phyloP scores from a whole-genome alignment of 2,329 filamentous ascomycete species.

The Colletotrichum cereale region DNA sequence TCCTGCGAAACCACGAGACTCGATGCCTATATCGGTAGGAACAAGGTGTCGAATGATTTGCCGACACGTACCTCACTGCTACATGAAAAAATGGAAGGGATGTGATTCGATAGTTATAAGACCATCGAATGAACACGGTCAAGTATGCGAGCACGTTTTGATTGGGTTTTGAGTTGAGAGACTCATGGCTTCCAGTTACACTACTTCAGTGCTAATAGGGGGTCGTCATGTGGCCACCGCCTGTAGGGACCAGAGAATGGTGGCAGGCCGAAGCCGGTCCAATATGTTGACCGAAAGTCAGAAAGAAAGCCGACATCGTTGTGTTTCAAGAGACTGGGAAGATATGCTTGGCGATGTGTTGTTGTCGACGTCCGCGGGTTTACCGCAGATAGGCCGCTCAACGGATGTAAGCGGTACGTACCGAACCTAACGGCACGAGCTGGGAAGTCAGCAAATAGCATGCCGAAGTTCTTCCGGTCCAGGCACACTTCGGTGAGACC shows the following conservation, averaged over 20 bases:
- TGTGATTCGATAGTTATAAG: background rate
- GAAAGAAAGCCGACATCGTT: background rate
- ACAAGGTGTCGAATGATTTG: background rate
- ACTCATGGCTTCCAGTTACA: slow-evolving; percentile 10
- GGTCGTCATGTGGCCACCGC: background rate
- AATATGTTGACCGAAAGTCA: background rate
- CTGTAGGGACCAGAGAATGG: background rate
- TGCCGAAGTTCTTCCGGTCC: slow-evolving; percentile 25
- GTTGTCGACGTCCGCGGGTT: background rate
- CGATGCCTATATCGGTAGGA: background rate
- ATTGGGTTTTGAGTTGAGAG: slow-evolving; percentile 2
- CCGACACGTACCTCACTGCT: background rate
- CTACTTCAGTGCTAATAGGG: background rate
- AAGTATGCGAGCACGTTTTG: background rate
- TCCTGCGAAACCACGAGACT: background rate
- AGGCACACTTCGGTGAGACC: slow-evolving; percentile 20
- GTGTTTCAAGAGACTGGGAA: background rate
- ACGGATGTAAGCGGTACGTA: slow-evolving; percentile 10
- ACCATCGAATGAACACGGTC: background rate
- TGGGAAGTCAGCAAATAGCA: background rate
- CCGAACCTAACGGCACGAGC: background rate
- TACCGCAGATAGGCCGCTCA: background rate
- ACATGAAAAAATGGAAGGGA: background rate
- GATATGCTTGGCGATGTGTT: background rate
- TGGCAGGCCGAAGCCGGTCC: background rate